Conservation (phyloP, 1,284 basidiomycete genomes). For the Tilletia setariae region DNA sequence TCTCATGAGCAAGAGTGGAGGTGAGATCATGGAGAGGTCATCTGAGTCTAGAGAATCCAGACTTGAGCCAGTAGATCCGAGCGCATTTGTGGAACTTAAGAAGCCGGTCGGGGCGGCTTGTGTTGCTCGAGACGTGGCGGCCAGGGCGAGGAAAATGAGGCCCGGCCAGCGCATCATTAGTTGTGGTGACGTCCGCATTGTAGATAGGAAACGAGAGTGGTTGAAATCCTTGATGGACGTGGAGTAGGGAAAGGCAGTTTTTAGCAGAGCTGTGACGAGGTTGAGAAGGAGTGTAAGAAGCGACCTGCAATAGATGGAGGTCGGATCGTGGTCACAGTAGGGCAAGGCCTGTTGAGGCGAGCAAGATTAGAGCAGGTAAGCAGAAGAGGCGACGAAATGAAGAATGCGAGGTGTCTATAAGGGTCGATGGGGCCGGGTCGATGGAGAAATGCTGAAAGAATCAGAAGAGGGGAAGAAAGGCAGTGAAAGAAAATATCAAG, state of each 20-base stretch:
- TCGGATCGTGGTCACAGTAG: not conserved
- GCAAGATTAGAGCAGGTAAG: not conserved
- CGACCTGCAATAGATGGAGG: not conserved
- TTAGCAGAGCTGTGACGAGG: not conserved
- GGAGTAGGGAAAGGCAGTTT: not conserved
- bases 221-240: not conserved
- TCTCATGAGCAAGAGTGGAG: conserved; percentile 1
- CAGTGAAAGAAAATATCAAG: too few relatives aligned
- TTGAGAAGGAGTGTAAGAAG: not conserved
- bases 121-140: conserved; percentile 1
- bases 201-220: not conserved
- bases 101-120: not conserved
- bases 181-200: not conserved
- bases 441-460: too few relatives aligned
- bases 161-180: not conserved
- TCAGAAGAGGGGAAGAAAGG: too few relatives aligned
- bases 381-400: too few relatives aligned
- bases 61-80: not conserved
- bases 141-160: conserved; percentile 3
- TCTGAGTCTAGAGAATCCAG: not conserved
- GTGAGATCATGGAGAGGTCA: not conserved
- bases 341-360: not conserved
- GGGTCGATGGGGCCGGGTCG: too few relatives aligned
- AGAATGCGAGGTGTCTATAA: too few relatives aligned
- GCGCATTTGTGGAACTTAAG: not conserved